phyloP scores from a whole-genome alignment of 306 rosid species.

The Lathyrus aphaca region DNA sequence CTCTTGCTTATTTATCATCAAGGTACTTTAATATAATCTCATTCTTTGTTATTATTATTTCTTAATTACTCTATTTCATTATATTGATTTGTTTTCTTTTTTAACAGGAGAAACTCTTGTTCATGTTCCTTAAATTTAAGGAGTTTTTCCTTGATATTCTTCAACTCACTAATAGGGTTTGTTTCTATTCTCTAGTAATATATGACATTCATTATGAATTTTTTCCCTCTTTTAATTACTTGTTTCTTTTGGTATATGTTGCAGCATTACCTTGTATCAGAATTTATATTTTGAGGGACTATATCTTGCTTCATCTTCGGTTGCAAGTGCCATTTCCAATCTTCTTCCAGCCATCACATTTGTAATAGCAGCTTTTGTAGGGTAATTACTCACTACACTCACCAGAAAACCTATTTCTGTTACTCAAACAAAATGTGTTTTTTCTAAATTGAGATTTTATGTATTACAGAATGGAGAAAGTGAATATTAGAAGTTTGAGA shows the following conservation, averaged over 20 bases:
- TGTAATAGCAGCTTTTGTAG: constrained; percentile 46
- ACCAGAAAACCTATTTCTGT: background rate
- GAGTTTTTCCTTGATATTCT: constrained; percentile 54
- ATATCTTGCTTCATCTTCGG: constrained; percentile 51
- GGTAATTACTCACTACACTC: constrained; percentile 30
- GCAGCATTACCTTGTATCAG: constrained; percentile 52
- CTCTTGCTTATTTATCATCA: constrained; percentile 46
- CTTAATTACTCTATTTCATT: background rate
- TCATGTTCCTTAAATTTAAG: constrained; percentile 43
- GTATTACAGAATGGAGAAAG: constrained; percentile 48
- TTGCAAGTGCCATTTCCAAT: constrained; percentile 60
- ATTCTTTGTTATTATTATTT: background rate
- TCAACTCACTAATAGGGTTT: constrained; percentile 58
- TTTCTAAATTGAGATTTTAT: background rate
- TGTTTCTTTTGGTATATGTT: background rate
- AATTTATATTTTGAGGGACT: constrained; percentile 53
- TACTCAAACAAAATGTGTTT: background rate
- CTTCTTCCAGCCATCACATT: constrained; percentile 66
- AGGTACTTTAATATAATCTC: background rate
- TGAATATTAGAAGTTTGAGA: constrained; percentile 50
- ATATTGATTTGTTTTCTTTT: background rate
- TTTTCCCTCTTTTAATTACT: background rate
- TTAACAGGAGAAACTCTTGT: constrained; percentile 44
- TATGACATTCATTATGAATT: background rate
- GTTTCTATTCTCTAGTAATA: constrained; percentile 9